phyloP scores from a whole-genome alignment of 2,329 filamentous ascomycete genomes.

The Verticillium klebahnii region DNA sequence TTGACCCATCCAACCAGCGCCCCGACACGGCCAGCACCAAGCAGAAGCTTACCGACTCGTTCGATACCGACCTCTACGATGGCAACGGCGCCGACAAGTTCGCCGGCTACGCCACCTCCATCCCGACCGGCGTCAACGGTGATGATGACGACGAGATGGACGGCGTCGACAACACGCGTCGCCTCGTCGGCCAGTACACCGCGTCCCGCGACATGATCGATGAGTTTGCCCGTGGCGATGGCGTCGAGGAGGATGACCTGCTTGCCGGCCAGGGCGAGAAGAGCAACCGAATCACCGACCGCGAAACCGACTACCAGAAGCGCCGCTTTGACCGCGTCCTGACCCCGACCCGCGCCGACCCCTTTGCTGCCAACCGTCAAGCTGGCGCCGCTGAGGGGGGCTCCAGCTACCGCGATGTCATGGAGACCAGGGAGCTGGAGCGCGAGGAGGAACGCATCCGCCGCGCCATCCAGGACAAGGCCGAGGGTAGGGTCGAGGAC shows the following conservation, averaged over 20 bases:
- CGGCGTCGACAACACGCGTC: slow-evolving; percentile 66
- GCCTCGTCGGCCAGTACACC: slow-evolving; percentile 92
- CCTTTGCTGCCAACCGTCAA: slow-evolving; percentile 68
- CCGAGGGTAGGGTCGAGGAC: slow-evolving; percentile 53
- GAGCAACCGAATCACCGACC: slow-evolving; percentile 83
- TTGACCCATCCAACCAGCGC: slow-evolving; percentile 76
- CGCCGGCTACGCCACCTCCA: slow-evolving; percentile 85
- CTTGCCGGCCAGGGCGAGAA: slow-evolving; percentile 78
- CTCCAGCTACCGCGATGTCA: slow-evolving; percentile 81
- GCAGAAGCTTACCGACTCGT: slow-evolving; percentile 83
- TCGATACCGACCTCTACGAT: slow-evolving; percentile 86
- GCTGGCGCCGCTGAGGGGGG: slow-evolving; percentile 65
- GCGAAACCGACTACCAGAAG: slow-evolving; percentile 97
- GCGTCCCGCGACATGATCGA: slow-evolving; percentile 88
- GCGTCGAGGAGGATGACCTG: slow-evolving; percentile 88
- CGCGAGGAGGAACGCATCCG: slow-evolving; percentile 86
- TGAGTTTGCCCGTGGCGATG: slow-evolving; percentile 81
- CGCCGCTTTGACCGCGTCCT: slow-evolving; percentile 84
- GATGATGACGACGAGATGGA: slow-evolving; percentile 77
- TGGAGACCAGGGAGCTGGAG: slow-evolving; percentile 87
- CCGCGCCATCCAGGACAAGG: slow-evolving; percentile 73
- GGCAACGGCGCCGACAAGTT: slow-evolving; percentile 73
- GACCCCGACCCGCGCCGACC: slow-evolving; percentile 80
- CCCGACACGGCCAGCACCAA: slow-evolving; percentile 76
- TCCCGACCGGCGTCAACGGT: slow-evolving; percentile 73